Conservation (phyloP, 176 grass and related monocot genomes). For the Alloteropsis semialata region DNA sequence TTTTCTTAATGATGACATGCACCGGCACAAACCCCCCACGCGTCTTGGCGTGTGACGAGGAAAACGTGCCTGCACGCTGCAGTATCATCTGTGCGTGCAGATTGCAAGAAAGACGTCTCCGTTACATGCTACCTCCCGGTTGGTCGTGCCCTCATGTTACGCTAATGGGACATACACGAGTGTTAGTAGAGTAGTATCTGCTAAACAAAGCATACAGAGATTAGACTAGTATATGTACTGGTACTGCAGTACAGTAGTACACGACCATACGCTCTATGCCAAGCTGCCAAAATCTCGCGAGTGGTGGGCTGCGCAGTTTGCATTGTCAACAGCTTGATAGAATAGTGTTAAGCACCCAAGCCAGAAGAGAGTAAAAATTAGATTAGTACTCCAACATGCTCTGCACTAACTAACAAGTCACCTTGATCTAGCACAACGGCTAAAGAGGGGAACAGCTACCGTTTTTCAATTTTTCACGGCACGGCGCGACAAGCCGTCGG, state of each 20-base stretch:
- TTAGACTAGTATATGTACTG: no score
- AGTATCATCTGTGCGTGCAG: background rate
- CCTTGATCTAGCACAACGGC: background rate
- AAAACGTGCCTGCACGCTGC: background rate
- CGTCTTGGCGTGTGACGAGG: background rate
- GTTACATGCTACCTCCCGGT: background rate
- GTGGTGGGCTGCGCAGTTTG: background rate
- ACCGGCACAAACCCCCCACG: background rate
- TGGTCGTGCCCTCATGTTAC: background rate
- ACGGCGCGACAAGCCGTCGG: background rate
- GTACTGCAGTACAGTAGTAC: no score
- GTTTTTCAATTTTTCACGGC: no score
- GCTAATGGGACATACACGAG: no score
- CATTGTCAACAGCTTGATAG: background rate
- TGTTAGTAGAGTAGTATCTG: no score
- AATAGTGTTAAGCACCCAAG: no score
- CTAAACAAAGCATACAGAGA: no score
- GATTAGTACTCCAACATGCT: background rate
- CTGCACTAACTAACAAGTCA: background rate
- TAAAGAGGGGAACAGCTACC: background rate
- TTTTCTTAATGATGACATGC: background rate
- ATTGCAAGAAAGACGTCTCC: background rate
- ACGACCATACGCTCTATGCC: background rate
- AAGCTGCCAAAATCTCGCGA: background rate
- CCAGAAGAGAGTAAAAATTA: background rate